These are phyloP conservation scores for Neocatenulostroma microsporum DNA, from an alignment of 2,329 filamentous ascomycete genomes.

Conservation along the genomic window DNA sequence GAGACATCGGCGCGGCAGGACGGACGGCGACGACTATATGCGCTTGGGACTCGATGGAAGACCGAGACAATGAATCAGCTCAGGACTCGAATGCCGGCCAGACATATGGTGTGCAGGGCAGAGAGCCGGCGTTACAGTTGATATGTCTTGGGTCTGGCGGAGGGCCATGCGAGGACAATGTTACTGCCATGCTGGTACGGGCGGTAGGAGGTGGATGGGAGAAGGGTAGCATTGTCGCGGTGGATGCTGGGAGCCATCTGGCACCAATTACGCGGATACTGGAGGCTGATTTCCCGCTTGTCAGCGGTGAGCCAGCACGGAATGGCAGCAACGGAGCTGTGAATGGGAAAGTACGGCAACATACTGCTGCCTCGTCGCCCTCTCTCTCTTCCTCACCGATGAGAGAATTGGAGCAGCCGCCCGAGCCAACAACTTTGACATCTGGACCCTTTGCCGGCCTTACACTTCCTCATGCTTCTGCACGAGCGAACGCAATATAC, in stretches of 20 bases:
- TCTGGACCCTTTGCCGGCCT: slow-evolving; percentile 73
- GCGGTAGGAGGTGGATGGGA: slow-evolving; percentile 72
- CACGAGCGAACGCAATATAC: slow-evolving; percentile 71
- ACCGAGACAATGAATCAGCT: slow-evolving; percentile 23
- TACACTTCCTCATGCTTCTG: slow-evolving; percentile 56
- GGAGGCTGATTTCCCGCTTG: slow-evolving; percentile 46
- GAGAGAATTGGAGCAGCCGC: too few species aligned
- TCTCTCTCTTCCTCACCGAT: too few species aligned
- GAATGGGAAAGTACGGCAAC: too few species aligned
- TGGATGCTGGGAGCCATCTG: slow-evolving; percentile 88
- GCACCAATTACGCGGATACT: slow-evolving; percentile 76
- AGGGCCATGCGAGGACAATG: slow-evolving; percentile 81
- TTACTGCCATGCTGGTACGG: slow-evolving; percentile 81
- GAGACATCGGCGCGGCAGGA: slow-evolving; percentile 10
- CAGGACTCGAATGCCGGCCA: not conserved
- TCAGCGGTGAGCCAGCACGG: slow-evolving; percentile 24
- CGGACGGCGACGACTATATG: slow-evolving; percentile 17
- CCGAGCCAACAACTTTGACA: slow-evolving; percentile 46
- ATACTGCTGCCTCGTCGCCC: too few species aligned
- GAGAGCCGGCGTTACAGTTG: slow-evolving; percentile 37
- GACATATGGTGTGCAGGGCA: slow-evolving; percentile 15
- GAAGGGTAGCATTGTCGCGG: slow-evolving; percentile 75
- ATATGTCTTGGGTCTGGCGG: slow-evolving; percentile 66
- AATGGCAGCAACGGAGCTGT: slow-evolving; percentile 14
- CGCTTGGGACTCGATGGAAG: slow-evolving; percentile 33